These are phyloP conservation scores for Podaxis sp. DNA, from an alignment of 768 basidiomycete genomes.

Conservation along the genomic window DNA sequence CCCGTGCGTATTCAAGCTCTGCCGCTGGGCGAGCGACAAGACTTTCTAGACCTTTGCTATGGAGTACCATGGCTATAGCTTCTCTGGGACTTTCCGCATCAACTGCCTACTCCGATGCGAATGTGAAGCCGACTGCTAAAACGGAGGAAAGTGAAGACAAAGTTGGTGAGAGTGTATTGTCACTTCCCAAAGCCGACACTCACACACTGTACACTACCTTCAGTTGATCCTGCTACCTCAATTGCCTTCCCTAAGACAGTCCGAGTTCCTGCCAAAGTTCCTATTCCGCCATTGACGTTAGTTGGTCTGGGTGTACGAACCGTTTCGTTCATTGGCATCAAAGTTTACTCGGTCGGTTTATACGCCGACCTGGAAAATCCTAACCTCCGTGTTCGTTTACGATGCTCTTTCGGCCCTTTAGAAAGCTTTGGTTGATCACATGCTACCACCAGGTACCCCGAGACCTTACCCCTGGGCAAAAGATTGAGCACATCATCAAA, in stretches of 20 bases:
- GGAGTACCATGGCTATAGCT: constrained; percentile 26
- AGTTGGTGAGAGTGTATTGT: constrained; percentile 19
- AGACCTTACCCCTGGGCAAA: constrained; percentile 62
- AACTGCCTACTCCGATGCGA: constrained; percentile 45
- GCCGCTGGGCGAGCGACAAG: neutral
- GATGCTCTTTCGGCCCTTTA: neutral
- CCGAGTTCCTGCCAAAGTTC: constrained; percentile 59
- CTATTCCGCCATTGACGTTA: constrained; percentile 62
- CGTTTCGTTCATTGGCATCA: constrained; percentile 84
- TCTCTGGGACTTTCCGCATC: constrained; percentile 22
- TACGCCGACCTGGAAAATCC: constrained; percentile 81
- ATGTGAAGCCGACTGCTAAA: constrained; percentile 5
- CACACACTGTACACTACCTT: neutral
- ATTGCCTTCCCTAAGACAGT: constrained; percentile 71
- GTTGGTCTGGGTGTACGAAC: constrained; percentile 85
- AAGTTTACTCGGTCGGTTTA: constrained; percentile 89
- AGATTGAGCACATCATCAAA: constrained; percentile 63
- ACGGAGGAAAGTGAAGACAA: constrained; percentile 13
- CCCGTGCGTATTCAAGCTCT: neutral
- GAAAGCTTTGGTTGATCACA: constrained; percentile 5
- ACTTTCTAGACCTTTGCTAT: constrained; percentile 24
- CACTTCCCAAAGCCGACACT: neutral
- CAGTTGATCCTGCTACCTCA: constrained; percentile 73
- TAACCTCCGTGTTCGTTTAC: constrained; percentile 47
- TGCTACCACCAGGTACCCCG: constrained; percentile 43